Base-by-base conservation (phyloP, 352 stramenopile species). In the Detonula confervacea region DNA sequence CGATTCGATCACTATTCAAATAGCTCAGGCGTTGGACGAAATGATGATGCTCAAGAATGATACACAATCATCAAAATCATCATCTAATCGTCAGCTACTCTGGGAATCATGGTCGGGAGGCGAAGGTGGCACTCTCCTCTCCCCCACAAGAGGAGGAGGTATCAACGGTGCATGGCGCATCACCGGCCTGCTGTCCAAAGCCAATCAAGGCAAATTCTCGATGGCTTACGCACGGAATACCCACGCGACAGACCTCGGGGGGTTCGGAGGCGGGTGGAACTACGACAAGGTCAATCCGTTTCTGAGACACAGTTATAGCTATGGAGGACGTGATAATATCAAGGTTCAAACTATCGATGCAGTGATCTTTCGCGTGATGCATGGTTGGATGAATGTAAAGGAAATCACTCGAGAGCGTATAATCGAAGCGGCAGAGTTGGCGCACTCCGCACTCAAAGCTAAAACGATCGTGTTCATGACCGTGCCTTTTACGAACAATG, bases 331-430 rank as follows among this genome's bases (percentile, higher is more conserved):
- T 42, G 5, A 42, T 12, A 42, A 42, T 42, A 11, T 42, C 11
- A 42, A 5, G 5, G 33, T 42, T 5, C 5, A 46, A 22, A 68
- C 18, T 9, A 87, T 88, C 69, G 77, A 90, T 67, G 80, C 47
- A 12, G 68, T 88, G 14, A 42, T 88, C n/a, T 70, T 87, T 55
- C 68, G 78, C 25, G 59, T 88, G 22, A 68, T 68, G 30, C 69
- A 84, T 51, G 80, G 80, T 30, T 88, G 80, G 80, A 75, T 88
- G 62, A 16, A 60, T 44, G 16, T 77, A 25, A 11, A 76, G 7
- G 47, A 78, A 11, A 78, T 90, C 16, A 90, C 72, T 42, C 42
- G 71, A 30, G 71, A 77, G 11, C 37, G 63, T 0, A 52, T 90
- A 0, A 11, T 72, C 5, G 80, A 87, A 62, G 68, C 72, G 12